Conservation (phyloP, 2,329 filamentous ascomycete species). For the Diaporthe amygdali region DNA sequence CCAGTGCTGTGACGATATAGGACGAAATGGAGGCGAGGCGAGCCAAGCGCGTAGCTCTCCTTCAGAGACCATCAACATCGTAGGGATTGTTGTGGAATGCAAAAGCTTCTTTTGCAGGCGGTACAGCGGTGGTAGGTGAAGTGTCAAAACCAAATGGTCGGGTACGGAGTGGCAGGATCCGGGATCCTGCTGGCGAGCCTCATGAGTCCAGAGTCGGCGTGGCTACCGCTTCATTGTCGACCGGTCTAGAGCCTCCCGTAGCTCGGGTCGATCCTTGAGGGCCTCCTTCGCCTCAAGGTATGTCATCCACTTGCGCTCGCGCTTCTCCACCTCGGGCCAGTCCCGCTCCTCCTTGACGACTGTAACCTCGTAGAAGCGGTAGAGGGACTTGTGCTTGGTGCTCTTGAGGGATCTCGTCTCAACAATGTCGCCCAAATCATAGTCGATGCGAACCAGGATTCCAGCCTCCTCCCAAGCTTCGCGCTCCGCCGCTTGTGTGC, state of each 20-base stretch:
- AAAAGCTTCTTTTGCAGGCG: conserved; percentile 15
- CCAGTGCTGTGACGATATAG: neutral
- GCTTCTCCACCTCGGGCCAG: conserved; percentile 95
- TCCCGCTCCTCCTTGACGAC: conserved; percentile 83
- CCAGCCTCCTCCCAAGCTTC: conserved; percentile 99
- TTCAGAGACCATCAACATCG: neutral
- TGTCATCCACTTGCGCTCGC: conserved; percentile 87
- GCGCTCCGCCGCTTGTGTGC: conserved; percentile 80
- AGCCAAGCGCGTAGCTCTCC: neutral
- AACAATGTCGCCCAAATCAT: conserved; percentile 84
- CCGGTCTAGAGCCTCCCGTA: conserved; percentile 84
- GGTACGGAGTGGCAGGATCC: neutral
- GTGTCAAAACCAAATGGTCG: neutral
- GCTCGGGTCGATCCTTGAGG: conserved; percentile 79
- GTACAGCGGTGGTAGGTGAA: neutral
- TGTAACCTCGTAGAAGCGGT: conserved; percentile 86
- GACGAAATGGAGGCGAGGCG: neutral
- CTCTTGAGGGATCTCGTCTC: conserved; percentile 83
- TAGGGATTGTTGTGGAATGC: neutral
- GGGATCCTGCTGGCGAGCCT: neutral
- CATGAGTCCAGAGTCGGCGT: neutral
- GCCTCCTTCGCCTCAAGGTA: conserved; percentile 82
- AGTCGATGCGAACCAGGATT: conserved; percentile 82
- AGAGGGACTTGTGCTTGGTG: conserved; percentile 68
- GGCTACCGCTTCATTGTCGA: conserved; percentile 69